Base-by-base conservation (phyloP, 2,329 filamentous ascomycete species). In the Eutypa lata region DNA sequence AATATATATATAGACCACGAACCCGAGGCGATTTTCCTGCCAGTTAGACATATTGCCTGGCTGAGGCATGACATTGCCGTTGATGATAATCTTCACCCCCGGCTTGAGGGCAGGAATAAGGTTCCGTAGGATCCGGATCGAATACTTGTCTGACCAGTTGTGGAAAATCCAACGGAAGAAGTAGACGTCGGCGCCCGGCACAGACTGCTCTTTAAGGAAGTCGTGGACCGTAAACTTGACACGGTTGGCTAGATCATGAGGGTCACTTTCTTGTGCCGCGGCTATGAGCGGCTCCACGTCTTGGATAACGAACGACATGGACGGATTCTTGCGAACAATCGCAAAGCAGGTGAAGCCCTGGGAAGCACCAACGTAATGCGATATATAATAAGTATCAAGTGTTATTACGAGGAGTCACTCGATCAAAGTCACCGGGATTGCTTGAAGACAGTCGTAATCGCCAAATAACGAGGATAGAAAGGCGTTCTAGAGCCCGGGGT, bases 131-230 rank as follows among this genome's bases (percentile, higher is more conserved):
- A 74, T 72, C 26, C 58, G 53, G 28, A 67, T 52, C 1, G 55
- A 57, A 31, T 72, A 63, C 16, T 66, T 65, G 33, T 78, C 71
- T 0, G 73, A 66, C 73, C 73, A 78, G 60, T 76, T 72, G 55
- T 78, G 76, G 8, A 79, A 61, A 35, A 78, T 74, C 60, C 68
- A 67, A n/a, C 73, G 71, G 50, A 78, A 65, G 49, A 76, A 63
- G 61, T 76, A 78, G 19, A 75, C 63, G 40, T 72, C 70, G 1
- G 71, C 75, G 10, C 51, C 58, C 8, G 61, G 46, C 2, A 73
- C 60, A 10, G 73, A 69, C 56, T 78, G 74, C 3, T 69, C 67
- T 7, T 64, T 58, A 55, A 77, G 72, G 53, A 78, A 73, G 55
- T 76, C 68, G 60, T 79, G 70, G 2, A 58, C 62, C 53, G 65